Percentiles rank a stretch among this genome's conserved stretches.
These are phyloP conservation scores for Colletotrichum orbiculare DNA, from an alignment of 2,329 filamentous ascomycete genomes.

Conservation along the genomic window DNA sequence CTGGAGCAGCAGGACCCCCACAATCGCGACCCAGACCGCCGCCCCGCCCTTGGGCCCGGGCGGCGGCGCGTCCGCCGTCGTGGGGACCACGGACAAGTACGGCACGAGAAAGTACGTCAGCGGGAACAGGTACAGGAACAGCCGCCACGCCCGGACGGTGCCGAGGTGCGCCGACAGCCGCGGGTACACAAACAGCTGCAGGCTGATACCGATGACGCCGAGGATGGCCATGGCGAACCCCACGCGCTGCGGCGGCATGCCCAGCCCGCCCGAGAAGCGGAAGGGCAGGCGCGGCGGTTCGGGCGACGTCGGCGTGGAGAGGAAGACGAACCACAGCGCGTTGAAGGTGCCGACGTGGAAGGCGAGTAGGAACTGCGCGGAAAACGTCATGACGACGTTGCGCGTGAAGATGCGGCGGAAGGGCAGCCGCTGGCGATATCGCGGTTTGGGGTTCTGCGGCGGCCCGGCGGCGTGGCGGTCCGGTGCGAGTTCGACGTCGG, in stretches of 20 bases:
- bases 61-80: constrained; percentile 55
- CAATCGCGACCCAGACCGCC: constrained; percentile 73
- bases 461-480: constrained; percentile 29
- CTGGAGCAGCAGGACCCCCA: constrained; percentile 70
- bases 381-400: constrained; percentile 65
- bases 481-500: constrained; percentile 45
- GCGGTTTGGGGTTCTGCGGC: constrained; percentile 38
- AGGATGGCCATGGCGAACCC: constrained; percentile 84
- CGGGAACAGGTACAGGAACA: constrained; percentile 77
- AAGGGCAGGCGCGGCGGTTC: constrained; percentile 59
- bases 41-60: constrained; percentile 65
- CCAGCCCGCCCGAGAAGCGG: constrained; percentile 79
- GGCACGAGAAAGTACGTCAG: constrained; percentile 76
- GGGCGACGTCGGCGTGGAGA: constrained; percentile 69
- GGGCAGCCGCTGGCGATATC: constrained; percentile 60
- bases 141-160: constrained; percentile 73
- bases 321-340: constrained; percentile 79
- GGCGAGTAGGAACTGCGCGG: constrained; percentile 76
- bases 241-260: constrained; percentile 76
- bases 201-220: constrained; percentile 77
- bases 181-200: constrained; percentile 80
- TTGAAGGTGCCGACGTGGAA: constrained; percentile 83
- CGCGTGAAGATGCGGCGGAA: constrained; percentile 67
- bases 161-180: constrained; percentile 73
- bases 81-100: constrained; percentile 76